Base-by-base conservation (phyloP, 179 eudicot genomes). In the Vitellaria paradoxa region DNA sequence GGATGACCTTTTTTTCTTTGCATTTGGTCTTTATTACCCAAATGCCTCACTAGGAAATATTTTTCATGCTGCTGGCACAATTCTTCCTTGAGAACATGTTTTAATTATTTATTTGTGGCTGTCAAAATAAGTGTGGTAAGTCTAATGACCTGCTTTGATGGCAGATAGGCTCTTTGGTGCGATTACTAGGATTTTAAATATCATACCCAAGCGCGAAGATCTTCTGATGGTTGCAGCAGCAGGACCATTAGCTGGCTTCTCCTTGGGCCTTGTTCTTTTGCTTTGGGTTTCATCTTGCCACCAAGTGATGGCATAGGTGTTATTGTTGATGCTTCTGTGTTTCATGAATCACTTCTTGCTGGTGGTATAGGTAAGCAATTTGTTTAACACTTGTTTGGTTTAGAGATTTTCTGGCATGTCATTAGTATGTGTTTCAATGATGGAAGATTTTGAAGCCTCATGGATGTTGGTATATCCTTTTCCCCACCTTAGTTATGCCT, bases 151-250 rank as follows among this genome's bases (percentile, higher is more conserved):
- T 70, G 26, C 79, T 86, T 85, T 83, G 84, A 76, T 84, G 92
- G 86, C 99, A 96, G 99, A 93, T 96, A 89, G 99, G 99, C 85
- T 96, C 97, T 30, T 90, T 83, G 98, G 99, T 81, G 89, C 92
- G 80, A 96, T 96, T 65, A 96, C 99, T 60, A 90, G 99, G 87
- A 93, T 96, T 57, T 68, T 84, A 75, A 93, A 88, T 76, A 89
- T 96, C 59, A 96, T 96, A 79, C 93, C 91, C 30, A 91, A 82
- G 65, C 96, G 99, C 21, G 94, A 90, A 81, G 97, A 90, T 84
- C 97, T 96, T 81, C 87, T 96, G 76, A 96, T 91, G 83, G 80
- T 96, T 80, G 98, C 97, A 76, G 94, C 88, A 6, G 99, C 98
- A 72, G 99, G 99, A 78, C 99, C 99, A 61, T 76, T 89, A 13